Evolutionary conservation across 1,284 basidiomycete species (phyloP).

Genomic region (Termitomyces sp.): DNA sequence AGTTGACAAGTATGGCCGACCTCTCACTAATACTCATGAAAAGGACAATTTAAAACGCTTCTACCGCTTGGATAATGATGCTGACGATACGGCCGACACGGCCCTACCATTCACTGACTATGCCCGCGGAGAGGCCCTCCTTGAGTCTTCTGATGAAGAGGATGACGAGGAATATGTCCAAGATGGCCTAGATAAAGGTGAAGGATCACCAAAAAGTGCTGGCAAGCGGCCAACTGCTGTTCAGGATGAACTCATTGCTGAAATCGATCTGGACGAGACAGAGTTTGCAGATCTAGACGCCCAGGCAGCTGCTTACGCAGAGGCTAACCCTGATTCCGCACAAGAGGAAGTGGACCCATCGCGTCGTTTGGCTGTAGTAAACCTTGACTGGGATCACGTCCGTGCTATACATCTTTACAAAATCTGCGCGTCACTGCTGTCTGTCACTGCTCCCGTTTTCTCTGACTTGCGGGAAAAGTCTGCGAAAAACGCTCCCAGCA

Average conservation of each 20-base stretch:
- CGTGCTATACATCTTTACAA: conserved; percentile 89
- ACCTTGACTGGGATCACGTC: conserved; percentile 98
- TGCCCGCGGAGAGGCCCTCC: conserved; percentile 82
- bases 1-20: conserved; percentile 92
- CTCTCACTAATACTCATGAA: conserved; percentile 63
- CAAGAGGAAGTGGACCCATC: conserved; percentile 45
- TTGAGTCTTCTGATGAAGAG: conserved; percentile 87
- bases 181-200: conserved; percentile 38
- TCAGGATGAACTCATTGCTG: conserved; percentile 37
- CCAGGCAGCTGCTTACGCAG: conserved; percentile 61
- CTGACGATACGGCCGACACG: conserved; percentile 32
- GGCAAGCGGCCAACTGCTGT: conserved; percentile 35
- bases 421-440: conserved; percentile 87
- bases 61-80: conserved; percentile 61
- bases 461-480: conserved; percentile 11
- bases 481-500: background rate
- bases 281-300: conserved; percentile 68
- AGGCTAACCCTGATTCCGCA: conserved; percentile 33
- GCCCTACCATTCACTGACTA: conserved; percentile 59
- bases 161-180: conserved; percentile 37
- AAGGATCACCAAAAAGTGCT: conserved; percentile 27
- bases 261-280: conserved; percentile 72
- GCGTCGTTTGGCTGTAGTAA: conserved; percentile 84
- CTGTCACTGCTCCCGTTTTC: conserved; percentile 37
- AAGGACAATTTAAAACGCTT: conserved; percentile 78